Conservation (phyloP, 2,329 filamentous ascomycete genomes). For the Fusarium lyarnte region DNA sequence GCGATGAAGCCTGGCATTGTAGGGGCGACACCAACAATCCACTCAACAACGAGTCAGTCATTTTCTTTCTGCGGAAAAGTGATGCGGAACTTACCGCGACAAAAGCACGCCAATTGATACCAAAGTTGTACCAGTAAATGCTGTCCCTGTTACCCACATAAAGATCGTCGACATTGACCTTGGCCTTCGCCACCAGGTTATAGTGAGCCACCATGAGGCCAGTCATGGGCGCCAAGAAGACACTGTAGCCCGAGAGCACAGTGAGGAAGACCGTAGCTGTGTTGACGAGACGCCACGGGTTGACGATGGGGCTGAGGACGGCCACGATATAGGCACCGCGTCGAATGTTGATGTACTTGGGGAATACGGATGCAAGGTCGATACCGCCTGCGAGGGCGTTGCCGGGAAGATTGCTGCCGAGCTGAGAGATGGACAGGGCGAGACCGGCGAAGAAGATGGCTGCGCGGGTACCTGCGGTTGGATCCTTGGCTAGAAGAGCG, state of each 20-base stretch:
- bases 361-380: conserved; percentile 52
- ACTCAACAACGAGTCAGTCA: conserved; percentile 41
- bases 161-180: conserved; percentile 50
- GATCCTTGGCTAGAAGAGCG: conserved; percentile 44
- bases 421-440: conserved; percentile 49
- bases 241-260: conserved; percentile 50
- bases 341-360: conserved; percentile 51
- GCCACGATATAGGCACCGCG: conserved; percentile 51
- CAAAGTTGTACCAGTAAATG: conserved; percentile 54
- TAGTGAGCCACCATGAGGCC: conserved; percentile 53
- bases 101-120: conserved; percentile 53
- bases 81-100: conserved; percentile 47
- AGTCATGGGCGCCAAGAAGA: conserved; percentile 53
- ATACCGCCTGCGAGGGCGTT: conserved; percentile 53
- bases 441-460: conserved; percentile 52
- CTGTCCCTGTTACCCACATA: conserved; percentile 45
- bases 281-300: conserved; percentile 52
- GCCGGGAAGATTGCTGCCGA: conserved; percentile 51
- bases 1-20: conserved; percentile 55
- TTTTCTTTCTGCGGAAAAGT: fast-evolving
- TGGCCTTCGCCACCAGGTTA: conserved; percentile 46
- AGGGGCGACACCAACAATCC: conserved; percentile 52
- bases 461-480: conserved; percentile 48
- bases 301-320: conserved; percentile 49
- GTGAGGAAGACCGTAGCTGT: conserved; percentile 50